phyloP scores from a whole-genome alignment of 768 basidiomycete genomes.

The Lactarius quietus region DNA sequence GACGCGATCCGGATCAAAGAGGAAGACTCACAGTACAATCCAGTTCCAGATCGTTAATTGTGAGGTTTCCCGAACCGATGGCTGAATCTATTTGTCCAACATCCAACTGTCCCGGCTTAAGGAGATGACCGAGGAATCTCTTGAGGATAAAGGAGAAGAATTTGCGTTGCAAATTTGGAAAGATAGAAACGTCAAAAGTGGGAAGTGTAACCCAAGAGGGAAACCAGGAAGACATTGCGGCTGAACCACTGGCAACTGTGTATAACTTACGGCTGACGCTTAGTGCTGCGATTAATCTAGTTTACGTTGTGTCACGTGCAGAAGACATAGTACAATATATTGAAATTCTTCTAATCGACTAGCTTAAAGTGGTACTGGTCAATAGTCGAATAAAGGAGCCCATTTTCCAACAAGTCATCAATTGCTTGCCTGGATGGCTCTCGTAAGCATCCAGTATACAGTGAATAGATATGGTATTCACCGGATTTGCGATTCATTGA shows the following conservation, averaged over 20 bases:
- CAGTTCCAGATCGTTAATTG: conserved; percentile 80
- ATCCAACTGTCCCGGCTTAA: conserved; percentile 89
- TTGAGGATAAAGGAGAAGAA: conserved; percentile 89
- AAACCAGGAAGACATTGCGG: conserved; percentile 34
- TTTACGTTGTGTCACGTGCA: not conserved
- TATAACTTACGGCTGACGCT: no score
- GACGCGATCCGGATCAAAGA: conserved; percentile 17
- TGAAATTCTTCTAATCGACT: not conserved
- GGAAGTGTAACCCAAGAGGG: conserved; percentile 55
- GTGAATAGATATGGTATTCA: not conserved
- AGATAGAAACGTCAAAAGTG: conserved; percentile 59
- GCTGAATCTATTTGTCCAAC: conserved; percentile 85
- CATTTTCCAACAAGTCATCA: conserved; percentile 25
- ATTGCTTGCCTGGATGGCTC: conserved; percentile 26
- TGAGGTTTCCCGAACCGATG: conserved; percentile 86
- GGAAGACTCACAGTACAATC: conserved; percentile 59
- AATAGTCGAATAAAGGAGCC: conserved; percentile 20
- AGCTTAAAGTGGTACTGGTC: conserved; percentile 22
- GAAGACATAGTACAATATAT: not conserved
- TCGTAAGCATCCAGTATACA: not conserved
- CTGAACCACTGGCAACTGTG: not conserved
- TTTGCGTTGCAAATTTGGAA: conserved; percentile 74
- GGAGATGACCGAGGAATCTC: conserved; percentile 76
- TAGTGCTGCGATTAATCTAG: no score
- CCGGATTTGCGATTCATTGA: conserved; percentile 14